Conservation (phyloP, 2,329 filamentous ascomycete genomes). For the Tolypocladium cylindrosporum region DNA sequence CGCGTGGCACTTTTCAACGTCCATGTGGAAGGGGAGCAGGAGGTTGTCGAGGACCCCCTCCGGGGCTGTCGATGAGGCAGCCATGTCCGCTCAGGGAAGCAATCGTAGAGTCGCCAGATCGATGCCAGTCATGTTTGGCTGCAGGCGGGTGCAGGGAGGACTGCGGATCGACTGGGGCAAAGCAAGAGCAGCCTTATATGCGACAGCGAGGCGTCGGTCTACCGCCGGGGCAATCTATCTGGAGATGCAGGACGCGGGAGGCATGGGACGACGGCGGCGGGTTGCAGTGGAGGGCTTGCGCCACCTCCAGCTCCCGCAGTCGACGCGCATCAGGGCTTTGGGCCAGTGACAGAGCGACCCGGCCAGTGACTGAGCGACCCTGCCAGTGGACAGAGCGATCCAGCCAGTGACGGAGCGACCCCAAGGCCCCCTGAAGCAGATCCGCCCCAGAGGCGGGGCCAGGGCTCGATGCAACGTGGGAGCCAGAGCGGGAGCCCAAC, state of each 20-base stretch:
- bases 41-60: slow-evolving; percentile 28
- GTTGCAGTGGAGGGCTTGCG: background rate
- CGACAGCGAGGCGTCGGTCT: background rate
- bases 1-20: slow-evolving; percentile 31
- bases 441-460: background rate
- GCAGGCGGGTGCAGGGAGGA: background rate
- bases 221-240: background rate
- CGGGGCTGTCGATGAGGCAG: background rate
- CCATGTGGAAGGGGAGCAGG: slow-evolving; percentile 39
- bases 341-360: too few relatives aligned
- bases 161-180: too few relatives aligned
- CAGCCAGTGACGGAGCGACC: too few relatives aligned
- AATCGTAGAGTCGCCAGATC: background rate
- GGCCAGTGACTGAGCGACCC: background rate
- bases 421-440: background rate
- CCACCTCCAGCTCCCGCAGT: background rate
- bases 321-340: background rate
- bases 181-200: background rate
- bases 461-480: slow-evolving; percentile 4
- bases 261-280: background rate
- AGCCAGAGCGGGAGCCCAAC: background rate
- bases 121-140: background rate
- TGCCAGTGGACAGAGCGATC: too few relatives aligned
- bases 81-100: slow-evolving; percentile 11
- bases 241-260: background rate